These are phyloP conservation scores for Colletotrichum sp. DNA, from an alignment of 2,329 filamentous ascomycete species.

Conservation along the genomic window DNA sequence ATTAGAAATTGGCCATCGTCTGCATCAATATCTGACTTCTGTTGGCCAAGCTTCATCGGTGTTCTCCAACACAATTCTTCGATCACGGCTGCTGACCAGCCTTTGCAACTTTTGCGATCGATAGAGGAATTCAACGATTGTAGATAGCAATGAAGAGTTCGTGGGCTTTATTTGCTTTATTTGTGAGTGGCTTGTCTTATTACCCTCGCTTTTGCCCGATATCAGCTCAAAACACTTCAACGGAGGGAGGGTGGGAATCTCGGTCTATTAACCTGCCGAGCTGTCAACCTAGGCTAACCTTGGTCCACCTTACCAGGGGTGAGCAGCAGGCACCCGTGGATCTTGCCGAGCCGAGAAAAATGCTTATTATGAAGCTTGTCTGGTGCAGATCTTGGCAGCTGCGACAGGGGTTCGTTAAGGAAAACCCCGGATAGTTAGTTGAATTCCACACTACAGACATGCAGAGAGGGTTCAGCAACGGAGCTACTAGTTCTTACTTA, in stretches of 20 bases:
- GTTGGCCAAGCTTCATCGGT: accelerated
- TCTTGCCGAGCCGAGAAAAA: not conserved
- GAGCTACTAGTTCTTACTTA: not conserved
- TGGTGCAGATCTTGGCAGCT: not conserved
- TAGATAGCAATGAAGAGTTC: no score
- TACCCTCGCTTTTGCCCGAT: accelerated
- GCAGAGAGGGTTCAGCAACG: not conserved
- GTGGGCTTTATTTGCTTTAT: no score
- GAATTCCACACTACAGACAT: not conserved
- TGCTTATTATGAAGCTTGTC: not conserved
- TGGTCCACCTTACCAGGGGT: not conserved
- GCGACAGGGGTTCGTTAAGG: not conserved
- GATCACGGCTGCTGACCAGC: accelerated
- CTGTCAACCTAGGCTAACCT: not conserved
- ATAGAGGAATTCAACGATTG: accelerated
- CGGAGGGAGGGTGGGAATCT: not conserved
- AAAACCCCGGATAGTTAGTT: not conserved
- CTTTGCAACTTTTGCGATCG: not conserved
- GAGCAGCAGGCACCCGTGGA: not conserved
- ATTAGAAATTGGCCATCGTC: not conserved
- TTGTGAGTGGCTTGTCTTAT: accelerated
- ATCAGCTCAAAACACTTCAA: accelerated
- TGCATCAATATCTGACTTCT: accelerated
- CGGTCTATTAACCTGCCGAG: not conserved
- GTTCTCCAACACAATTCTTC: accelerated